These are phyloP conservation scores for Rhodotorula sphaerocarpa DNA, from an alignment of 768 basidiomycete species.

Conservation along the genomic window DNA sequence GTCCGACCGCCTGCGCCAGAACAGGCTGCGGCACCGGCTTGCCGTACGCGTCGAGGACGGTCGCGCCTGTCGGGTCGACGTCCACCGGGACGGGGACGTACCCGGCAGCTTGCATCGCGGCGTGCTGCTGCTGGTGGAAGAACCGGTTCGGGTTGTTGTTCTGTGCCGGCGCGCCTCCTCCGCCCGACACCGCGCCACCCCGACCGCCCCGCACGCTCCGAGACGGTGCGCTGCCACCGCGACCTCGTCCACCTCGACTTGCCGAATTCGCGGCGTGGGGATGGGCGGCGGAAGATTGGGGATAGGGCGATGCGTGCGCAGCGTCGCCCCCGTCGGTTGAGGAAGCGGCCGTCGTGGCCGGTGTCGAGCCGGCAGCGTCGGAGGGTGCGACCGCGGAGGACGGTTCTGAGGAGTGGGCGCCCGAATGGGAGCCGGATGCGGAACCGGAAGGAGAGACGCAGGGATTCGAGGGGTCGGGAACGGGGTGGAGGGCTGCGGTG, in stretches of 20 bases:
- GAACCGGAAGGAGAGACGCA: neutral
- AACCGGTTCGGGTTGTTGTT: neutral
- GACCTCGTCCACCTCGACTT: neutral
- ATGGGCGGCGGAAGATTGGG: constrained; percentile 5
- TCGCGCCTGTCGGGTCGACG: constrained; percentile 8
- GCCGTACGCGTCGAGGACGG: constrained; percentile 21
- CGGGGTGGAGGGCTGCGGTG: neutral
- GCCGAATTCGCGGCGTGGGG: constrained; percentile 2
- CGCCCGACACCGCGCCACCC: constrained; percentile 9
- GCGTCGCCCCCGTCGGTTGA: constrained; percentile 7
- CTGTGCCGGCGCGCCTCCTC: neutral
- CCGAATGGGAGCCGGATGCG: neutral
- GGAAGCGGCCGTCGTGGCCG: constrained; percentile 18
- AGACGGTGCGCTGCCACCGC: neutral
- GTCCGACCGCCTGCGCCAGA: constrained; percentile 5
- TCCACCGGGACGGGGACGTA: constrained; percentile 18
- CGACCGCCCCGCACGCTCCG: neutral
- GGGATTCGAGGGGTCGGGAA: neutral
- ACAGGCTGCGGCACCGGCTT: constrained; percentile 15
- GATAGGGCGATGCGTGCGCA: neutral
- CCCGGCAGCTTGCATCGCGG: constrained; percentile 1
- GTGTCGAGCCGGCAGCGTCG: constrained; percentile 1
- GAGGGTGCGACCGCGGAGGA: neutral
- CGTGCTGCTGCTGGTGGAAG: constrained; percentile 11
- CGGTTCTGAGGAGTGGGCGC: neutral